Conservation (phyloP, 306 rosid genomes). For the Canavalia ensiformis region DNA sequence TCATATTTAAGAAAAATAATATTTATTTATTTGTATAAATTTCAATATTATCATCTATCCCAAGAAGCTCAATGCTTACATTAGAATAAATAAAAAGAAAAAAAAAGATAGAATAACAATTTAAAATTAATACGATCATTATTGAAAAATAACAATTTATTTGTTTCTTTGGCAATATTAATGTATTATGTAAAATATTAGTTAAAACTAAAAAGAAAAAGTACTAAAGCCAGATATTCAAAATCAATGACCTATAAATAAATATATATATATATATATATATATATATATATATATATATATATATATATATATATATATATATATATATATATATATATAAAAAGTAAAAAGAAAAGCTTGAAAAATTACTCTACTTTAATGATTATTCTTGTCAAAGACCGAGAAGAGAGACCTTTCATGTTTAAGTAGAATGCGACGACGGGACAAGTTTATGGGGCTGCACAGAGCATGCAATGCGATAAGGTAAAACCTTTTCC, state of each 20-base stretch:
- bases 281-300: too few relatives aligned
- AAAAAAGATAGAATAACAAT: neutral
- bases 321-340: too few relatives aligned
- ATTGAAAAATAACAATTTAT: neutral
- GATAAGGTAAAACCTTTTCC: neutral
- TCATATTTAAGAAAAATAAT: too few relatives aligned
- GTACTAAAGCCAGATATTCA: neutral
- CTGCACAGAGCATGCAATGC: neutral
- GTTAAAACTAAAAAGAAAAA: neutral
- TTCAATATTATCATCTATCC: too few relatives aligned
- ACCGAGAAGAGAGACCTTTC: neutral
- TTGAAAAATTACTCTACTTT: neutral
- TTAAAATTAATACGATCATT: neutral
- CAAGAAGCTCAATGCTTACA: too few relatives aligned
- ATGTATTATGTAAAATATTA: neutral
- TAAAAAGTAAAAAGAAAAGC: neutral
- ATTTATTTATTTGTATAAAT: too few relatives aligned
- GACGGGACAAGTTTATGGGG: slow-evolving; percentile 14
- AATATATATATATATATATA: too few relatives aligned
- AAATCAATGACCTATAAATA: neutral
- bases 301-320: neutral
- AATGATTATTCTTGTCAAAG: slow-evolving; percentile 8
- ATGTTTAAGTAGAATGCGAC: neutral
- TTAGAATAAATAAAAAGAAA: too few relatives aligned
- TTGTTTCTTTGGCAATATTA: neutral